Evolutionary conservation across 345 rosid species (phyloP).

Genomic region (Melaleuca alternifolia): DNA sequence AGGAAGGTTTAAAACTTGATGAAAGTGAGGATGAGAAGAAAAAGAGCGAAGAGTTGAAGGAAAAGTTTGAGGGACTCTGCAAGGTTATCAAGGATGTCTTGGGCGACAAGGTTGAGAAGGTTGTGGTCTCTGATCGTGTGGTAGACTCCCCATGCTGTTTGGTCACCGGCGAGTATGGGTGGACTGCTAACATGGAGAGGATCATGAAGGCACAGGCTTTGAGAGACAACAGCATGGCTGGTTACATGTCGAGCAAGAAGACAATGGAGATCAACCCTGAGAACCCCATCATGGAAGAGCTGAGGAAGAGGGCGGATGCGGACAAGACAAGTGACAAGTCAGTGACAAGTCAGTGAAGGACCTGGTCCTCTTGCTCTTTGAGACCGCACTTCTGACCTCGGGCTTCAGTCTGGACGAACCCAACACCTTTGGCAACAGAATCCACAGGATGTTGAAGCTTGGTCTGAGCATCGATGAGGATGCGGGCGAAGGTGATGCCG

Average conservation of each 20-base stretch:
- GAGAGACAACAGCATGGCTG: slow-evolving; percentile 82
- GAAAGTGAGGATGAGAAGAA: slow-evolving; percentile 77
- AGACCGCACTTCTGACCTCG: slow-evolving; percentile 75
- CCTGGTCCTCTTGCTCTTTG: slow-evolving; percentile 63
- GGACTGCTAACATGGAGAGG: slow-evolving; percentile 94
- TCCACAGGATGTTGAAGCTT: slow-evolving; percentile 81
- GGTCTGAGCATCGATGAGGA: slow-evolving; percentile 85
- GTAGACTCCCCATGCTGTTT: slow-evolving; percentile 87
- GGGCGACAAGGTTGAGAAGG: slow-evolving; percentile 80
- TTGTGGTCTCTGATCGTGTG: slow-evolving; percentile 72
- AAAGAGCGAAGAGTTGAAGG: slow-evolving; percentile 50
- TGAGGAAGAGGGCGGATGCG: slow-evolving; percentile 74
- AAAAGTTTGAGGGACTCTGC: slow-evolving; percentile 75
- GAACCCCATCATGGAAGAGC: slow-evolving; percentile 82
- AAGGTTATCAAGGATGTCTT: slow-evolving; percentile 78
- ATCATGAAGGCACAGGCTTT: slow-evolving; percentile 87
- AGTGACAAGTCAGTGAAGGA: slow-evolving; percentile 85
- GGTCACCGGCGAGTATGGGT: slow-evolving; percentile 76
- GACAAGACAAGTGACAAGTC: slow-evolving; percentile 90
- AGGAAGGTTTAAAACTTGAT: slow-evolving; percentile 73
- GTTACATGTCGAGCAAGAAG: slow-evolving; percentile 85
- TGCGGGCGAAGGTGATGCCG: slow-evolving; percentile 55
- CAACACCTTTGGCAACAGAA: slow-evolving; percentile 77
- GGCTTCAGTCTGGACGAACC: slow-evolving; percentile 93
- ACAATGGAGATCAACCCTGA: slow-evolving; percentile 88